Evolutionary conservation across 2,329 filamentous ascomycete species (phyloP), one percentile per base, ranked within the genome.

Genomic region (Xylariaceae sp.): DNA sequence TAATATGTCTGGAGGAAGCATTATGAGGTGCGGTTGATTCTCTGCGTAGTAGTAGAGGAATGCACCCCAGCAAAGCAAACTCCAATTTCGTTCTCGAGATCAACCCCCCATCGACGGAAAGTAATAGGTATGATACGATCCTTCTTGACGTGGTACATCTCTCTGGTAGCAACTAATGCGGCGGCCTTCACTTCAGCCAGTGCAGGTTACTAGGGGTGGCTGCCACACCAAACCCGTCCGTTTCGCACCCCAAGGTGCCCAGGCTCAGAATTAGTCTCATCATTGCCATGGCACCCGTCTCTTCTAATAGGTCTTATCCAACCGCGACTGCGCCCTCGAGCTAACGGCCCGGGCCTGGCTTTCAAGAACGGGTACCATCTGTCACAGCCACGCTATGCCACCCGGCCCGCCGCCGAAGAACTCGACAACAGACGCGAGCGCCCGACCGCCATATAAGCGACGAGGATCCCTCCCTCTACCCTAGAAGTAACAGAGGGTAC

Each of bases 301-400:
- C 40, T 53, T 40, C 6, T 39, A 53, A 53, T 53, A 53, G 49
- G 49, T 53, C 49, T 53, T 53, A 39, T 45, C 40, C 49, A 45
- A 53, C 49, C 49, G 49, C 40, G 31, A 29, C 40, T 45, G 49
- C 29, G 49, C 48, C 48, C 39, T n/a, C 21, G 21, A 43, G 48
- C 48, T 36, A 24, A 45, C 40, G 45, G 40, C 3, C 23, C 40
- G 49, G 31, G 49, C 49, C 49, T 53, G 31, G 49, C 40, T 53
- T 37, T 45, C 33, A 16, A 53, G 49, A 53, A 21, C 40, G 33
- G 17, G 33, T 14, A 14, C 48, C 48, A 52, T 23, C 11, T 52
- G 34, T 52, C 48, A 37, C 48, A 52, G 48, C 48, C 48, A 19
- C 39, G 48, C 48, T 52, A 34, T 44, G 34, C 31, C 37, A 44